These are phyloP conservation scores for Solanum commersonii DNA, from an alignment of 257 asterid species.

Conservation along the genomic window DNA sequence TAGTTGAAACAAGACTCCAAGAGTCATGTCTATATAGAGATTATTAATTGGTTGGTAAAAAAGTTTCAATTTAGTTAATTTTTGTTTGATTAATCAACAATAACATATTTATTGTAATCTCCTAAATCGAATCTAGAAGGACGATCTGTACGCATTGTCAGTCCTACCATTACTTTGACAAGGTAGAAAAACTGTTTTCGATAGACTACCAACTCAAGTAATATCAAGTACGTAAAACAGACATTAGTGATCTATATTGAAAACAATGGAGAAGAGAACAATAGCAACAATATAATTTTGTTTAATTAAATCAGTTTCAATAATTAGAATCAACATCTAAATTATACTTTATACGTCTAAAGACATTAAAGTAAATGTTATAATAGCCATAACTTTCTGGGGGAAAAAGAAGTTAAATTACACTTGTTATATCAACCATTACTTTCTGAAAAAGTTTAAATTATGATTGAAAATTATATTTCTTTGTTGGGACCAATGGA, in stretches of 20 bases:
- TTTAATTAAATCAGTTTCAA: neutral
- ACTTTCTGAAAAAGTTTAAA: neutral
- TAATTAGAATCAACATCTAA: neutral
- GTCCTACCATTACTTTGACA: neutral
- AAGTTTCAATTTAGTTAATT: neutral
- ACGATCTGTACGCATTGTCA: neutral
- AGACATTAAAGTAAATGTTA: neutral
- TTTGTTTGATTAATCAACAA: neutral
- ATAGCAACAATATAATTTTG: neutral
- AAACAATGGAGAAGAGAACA: neutral
- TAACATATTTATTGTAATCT: neutral
- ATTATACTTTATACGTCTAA: neutral
- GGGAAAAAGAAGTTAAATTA: too few species aligned
- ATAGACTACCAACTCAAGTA: neutral
- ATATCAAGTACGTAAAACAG: neutral
- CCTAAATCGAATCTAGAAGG: neutral
- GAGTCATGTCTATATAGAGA: neutral
- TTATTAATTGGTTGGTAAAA: neutral
- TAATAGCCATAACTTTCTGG: neutral
- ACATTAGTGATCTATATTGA: neutral
- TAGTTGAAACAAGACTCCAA: neutral
- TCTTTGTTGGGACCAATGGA: neutral
- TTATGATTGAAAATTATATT: neutral
- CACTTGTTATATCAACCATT: neutral
- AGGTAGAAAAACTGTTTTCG: neutral